phyloP scores from a whole-genome alignment of 495 filamentous ascomycete genomes.

The Penicillium robsamsonii region DNA sequence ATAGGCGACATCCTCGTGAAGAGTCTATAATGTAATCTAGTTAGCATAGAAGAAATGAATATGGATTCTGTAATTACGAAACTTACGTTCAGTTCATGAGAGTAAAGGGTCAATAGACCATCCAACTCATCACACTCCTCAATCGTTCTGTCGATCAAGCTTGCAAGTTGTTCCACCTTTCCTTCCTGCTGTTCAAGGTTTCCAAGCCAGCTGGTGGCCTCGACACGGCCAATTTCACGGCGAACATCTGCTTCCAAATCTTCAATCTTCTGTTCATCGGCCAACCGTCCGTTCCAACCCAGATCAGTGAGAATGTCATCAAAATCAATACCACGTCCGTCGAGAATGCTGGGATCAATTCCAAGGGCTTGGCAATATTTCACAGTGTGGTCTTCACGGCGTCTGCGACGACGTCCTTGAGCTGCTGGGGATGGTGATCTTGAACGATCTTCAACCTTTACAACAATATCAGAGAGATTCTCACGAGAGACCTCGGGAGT shows the following conservation, averaged over 20 bases:
- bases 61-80: not conserved
- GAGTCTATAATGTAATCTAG: slow-evolving; percentile 54
- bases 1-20: slow-evolving; percentile 92
- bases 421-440: slow-evolving; percentile 41
- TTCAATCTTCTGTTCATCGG: slow-evolving; percentile 70
- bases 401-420: slow-evolving; percentile 54
- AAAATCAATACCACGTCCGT: slow-evolving; percentile 67
- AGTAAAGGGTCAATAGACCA: slow-evolving; percentile 87
- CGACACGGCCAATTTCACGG: slow-evolving; percentile 82
- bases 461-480: slow-evolving; percentile 22
- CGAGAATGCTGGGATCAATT: slow-evolving; percentile 67
- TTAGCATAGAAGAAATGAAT: not conserved
- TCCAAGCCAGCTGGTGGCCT: slow-evolving; percentile 89
- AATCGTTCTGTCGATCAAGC: slow-evolving; percentile 81
- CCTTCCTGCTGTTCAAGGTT: slow-evolving; percentile 88
- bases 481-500: slow-evolving; percentile 37
- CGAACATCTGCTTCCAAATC: slow-evolving; percentile 79
- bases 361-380: slow-evolving; percentile 77
- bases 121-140: slow-evolving; percentile 95
- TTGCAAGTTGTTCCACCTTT: slow-evolving; percentile 75
- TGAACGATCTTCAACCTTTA: slow-evolving; percentile 27
- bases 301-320: slow-evolving; percentile 81
- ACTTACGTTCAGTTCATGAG: slow-evolving; percentile 88
- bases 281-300: slow-evolving; percentile 79
- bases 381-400: slow-evolving; percentile 68